Evolutionary conservation across 148 eudicot genomes (phyloP).

Genomic region (Dysphania ambrosioides): DNA sequence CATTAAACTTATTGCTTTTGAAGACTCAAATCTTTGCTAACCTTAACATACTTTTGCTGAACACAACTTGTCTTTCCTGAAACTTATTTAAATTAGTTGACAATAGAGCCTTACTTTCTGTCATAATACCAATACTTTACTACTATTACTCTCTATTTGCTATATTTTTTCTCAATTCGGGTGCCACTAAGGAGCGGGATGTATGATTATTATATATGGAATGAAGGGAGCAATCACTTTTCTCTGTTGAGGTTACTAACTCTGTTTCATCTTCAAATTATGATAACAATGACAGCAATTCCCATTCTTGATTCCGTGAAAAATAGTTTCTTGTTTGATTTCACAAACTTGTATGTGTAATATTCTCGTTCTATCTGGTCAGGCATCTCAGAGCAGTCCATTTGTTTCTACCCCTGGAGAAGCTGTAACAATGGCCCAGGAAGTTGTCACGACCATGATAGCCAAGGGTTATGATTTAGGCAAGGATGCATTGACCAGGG

Average conservation of each 20-base stretch:
- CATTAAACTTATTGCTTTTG: no score
- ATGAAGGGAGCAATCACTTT: neutral
- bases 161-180: no score
- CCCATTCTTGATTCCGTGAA: neutral
- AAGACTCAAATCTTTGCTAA: neutral
- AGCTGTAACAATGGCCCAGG: constrained; percentile 74
- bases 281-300: neutral
- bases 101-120: no score
- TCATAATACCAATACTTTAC: no score
- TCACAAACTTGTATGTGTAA: neutral
- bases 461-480: constrained; percentile 70
- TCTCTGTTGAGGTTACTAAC: no score
- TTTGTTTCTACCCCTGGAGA: constrained; percentile 66
- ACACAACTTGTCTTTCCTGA: neutral
- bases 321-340: neutral
- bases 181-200: neutral
- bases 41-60: neutral
- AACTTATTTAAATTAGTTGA: no score
- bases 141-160: no score
- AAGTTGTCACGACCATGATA: constrained; percentile 63
- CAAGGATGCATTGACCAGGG: constrained; percentile 62
- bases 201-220: no score
- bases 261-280: neutral
- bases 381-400: constrained; percentile 36
- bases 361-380: constrained; percentile 16